Evolutionary conservation across 768 basidiomycete genomes (phyloP).

Genomic region (Lactarius pseudohatsudake): DNA sequence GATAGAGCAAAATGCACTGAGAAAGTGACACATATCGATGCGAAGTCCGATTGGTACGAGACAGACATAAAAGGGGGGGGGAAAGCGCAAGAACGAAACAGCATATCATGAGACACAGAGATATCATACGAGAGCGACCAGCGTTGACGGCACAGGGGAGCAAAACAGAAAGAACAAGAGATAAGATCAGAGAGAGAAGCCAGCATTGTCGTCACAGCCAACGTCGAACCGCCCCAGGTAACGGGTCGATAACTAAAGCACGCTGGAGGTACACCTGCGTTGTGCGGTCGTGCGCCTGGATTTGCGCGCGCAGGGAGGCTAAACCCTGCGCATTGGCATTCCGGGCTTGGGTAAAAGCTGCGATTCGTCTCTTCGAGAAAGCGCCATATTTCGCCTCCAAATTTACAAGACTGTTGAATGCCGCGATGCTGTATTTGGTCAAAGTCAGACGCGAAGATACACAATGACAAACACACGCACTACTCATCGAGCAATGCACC

Average conservation of each 20-base stretch:
- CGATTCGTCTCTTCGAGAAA: constrained; percentile 20
- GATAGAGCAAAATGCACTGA: no score
- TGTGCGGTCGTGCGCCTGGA: constrained; percentile 20
- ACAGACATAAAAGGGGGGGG: constrained; percentile 2
- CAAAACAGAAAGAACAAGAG: background rate
- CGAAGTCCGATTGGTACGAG: constrained; percentile 4
- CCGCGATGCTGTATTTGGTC: constrained; percentile 15
- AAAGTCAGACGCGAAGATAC: constrained; percentile 15
- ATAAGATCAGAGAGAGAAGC: background rate
- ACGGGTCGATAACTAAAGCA: constrained; percentile 9
- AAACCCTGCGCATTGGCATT: constrained; percentile 7
- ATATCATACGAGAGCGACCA: constrained; percentile 1
- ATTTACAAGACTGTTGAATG: constrained; percentile 22
- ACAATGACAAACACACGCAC: constrained; percentile 5
- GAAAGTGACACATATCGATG: background rate
- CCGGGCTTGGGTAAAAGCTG: constrained; percentile 15
- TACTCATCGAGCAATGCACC: constrained; percentile 22
- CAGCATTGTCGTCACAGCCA: constrained; percentile 18
- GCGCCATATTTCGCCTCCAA: constrained; percentile 23
- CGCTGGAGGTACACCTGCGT: constrained; percentile 15
- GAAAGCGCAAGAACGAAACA: background rate
- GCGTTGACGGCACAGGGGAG: constrained; percentile 7
- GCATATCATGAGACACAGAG: background rate
- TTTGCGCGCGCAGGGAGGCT: constrained; percentile 3
- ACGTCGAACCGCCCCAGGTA: constrained; percentile 20